Conservation (phyloP, 106 monocot genomes). For the Dendrobium catenatum region DNA sequence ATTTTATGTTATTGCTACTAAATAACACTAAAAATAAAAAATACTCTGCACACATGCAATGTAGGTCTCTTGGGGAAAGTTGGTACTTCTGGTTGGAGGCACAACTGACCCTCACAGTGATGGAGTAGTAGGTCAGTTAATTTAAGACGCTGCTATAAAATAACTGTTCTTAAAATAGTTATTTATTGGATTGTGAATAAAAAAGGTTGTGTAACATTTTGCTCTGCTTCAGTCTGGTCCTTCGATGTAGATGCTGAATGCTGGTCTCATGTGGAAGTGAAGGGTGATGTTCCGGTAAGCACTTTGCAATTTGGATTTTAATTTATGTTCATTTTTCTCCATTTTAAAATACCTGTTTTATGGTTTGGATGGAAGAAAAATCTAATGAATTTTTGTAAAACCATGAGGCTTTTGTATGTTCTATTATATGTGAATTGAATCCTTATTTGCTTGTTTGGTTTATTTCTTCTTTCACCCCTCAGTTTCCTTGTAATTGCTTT, state of each 20-base stretch:
- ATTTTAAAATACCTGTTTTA: neutral
- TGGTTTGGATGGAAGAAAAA: neutral
- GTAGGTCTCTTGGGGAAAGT: slow-evolving; percentile 82
- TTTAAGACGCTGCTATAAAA: neutral
- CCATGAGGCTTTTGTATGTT: neutral
- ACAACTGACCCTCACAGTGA: slow-evolving; percentile 63
- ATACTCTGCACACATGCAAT: neutral
- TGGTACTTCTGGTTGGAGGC: slow-evolving; percentile 69
- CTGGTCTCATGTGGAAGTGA: slow-evolving; percentile 84
- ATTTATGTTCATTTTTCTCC: neutral
- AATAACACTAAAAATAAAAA: neutral
- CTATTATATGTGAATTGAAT: neutral
- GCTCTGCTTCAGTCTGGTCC: slow-evolving; percentile 59
- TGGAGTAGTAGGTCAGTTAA: slow-evolving; percentile 46
- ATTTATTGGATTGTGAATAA: neutral
- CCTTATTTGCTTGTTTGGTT: neutral
- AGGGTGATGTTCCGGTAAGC: slow-evolving; percentile 91
- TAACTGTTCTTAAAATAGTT: neutral
- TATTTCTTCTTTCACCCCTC: neutral
- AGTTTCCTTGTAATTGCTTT: neutral
- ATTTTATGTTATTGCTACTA: neutral
- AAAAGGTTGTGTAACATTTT: neutral
- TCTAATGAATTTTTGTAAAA: neutral
- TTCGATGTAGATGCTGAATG: slow-evolving; percentile 78
- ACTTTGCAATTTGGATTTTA: neutral